Conservation (phyloP, 2,329 filamentous ascomycete genomes). For the Botrytis byssoidea region DNA sequence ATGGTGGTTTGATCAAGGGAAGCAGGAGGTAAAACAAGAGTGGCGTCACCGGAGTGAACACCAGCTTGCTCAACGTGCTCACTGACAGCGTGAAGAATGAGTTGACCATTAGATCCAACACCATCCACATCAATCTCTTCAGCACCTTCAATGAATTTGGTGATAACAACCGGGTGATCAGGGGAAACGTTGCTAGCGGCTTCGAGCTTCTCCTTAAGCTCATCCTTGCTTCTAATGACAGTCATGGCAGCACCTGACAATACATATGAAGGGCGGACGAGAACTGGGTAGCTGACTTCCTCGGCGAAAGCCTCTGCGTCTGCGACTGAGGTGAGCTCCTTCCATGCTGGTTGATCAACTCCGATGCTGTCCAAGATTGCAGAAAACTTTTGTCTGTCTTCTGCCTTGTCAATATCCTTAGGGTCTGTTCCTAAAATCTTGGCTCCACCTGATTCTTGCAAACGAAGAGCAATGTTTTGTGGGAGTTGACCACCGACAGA, state of each 20-base stretch:
- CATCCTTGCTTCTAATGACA: constrained; percentile 82
- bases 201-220: constrained; percentile 92
- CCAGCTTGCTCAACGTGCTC: constrained; percentile 97
- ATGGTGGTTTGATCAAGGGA: constrained; percentile 75
- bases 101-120: constrained; percentile 80
- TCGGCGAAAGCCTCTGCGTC: constrained; percentile 87
- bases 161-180: constrained; percentile 97
- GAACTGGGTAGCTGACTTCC: constrained; percentile 85
- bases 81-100: constrained; percentile 87
- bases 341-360: constrained; percentile 96
- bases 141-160: constrained; percentile 95
- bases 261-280: constrained; percentile 93
- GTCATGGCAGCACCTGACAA: constrained; percentile 98
- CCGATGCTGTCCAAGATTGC: constrained; percentile 96
- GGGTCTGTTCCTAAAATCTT: constrained; percentile 92
- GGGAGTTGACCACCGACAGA: constrained; percentile 95
- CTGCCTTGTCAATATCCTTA: constrained; percentile 93
- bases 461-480: constrained; percentile 92
- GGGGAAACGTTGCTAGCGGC: constrained; percentile 88
- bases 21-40: constrained; percentile 83
- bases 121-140: constrained; percentile 96
- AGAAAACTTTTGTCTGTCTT: constrained; percentile 98
- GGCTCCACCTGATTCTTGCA: constrained; percentile 87
- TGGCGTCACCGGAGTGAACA: constrained; percentile 97
- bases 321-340: constrained; percentile 85